Percentiles rank a stretch among this genome's conserved stretches.
Conservation (phyloP, 495 filamentous ascomycete species). For the Tuber magnatum region DNA sequence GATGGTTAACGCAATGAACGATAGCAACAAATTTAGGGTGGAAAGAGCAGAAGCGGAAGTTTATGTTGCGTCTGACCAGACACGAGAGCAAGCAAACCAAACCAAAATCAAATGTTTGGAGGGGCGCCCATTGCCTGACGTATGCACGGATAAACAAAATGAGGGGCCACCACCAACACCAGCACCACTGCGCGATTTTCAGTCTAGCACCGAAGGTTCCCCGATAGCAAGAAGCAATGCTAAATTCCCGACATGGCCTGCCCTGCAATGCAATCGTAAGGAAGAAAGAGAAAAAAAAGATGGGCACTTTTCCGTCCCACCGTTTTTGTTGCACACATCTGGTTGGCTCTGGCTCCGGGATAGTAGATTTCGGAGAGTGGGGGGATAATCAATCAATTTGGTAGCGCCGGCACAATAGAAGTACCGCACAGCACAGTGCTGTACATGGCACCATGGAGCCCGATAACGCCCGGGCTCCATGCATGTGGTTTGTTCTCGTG, state of each 20-base stretch:
- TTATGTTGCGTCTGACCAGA: background rate
- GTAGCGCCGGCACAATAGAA: background rate
- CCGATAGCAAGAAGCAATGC: background rate
- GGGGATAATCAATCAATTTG: background rate
- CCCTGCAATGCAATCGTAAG: background rate
- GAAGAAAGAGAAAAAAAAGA: background rate
- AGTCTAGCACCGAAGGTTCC: background rate
- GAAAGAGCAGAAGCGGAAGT: background rate
- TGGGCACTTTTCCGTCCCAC: background rate
- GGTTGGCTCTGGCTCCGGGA: background rate
- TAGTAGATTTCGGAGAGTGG: background rate
- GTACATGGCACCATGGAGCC: background rate
- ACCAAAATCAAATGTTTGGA: background rate
- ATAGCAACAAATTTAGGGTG: background rate
- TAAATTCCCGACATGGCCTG: background rate
- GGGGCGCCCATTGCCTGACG: background rate
- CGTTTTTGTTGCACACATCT: background rate
- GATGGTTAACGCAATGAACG: background rate
- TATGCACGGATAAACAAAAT: conserved; percentile 4
- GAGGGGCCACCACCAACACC: background rate
- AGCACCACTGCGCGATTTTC: background rate
- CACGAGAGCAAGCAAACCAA: background rate
- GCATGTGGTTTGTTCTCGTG: background rate
- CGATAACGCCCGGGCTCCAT: background rate
- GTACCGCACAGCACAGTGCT: background rate